These are phyloP conservation scores for Lactifluus echinatus DNA, from an alignment of 768 basidiomycete species.

Conservation along the genomic window DNA sequence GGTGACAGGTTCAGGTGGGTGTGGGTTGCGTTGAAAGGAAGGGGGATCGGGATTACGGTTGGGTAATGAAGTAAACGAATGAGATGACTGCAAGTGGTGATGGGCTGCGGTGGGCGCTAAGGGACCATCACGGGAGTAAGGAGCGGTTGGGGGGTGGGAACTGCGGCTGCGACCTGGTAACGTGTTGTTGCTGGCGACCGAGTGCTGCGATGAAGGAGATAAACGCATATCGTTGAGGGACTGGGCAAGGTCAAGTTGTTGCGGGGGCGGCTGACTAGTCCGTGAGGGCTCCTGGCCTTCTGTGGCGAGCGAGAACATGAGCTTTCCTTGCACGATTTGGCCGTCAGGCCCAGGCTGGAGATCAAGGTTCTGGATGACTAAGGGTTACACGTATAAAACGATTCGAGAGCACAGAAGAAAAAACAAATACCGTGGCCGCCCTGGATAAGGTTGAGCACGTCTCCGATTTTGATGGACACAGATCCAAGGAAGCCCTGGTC, in stretches of 20 bases:
- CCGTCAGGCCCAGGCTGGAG: constrained; percentile 65
- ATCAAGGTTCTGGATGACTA: constrained; percentile 67
- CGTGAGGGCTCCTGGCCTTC: constrained; percentile 17
- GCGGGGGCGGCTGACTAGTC: constrained; percentile 12
- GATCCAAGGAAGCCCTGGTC: constrained; percentile 64
- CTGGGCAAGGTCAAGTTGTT: constrained; percentile 17
- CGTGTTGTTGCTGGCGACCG: not conserved
- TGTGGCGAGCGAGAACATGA: constrained; percentile 52
- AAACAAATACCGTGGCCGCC: constrained; percentile 24
- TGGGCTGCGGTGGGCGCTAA: constrained; percentile 5
- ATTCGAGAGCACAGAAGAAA: not conserved
- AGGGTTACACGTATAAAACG: not conserved
- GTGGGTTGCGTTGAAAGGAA: constrained; percentile 14
- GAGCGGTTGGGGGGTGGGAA: not conserved
- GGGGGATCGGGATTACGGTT: constrained; percentile 24
- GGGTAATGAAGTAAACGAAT: constrained; percentile 12
- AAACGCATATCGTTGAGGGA: constrained; percentile 13
- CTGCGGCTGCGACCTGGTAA: constrained; percentile 10
- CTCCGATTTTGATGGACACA: constrained; percentile 36
- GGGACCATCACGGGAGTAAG: not conserved
- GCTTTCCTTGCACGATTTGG: constrained; percentile 73
- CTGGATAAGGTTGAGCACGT: constrained; percentile 33
- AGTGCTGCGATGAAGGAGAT: not conserved
- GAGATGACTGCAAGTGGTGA: constrained; percentile 10
- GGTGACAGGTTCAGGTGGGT: not conserved